Evolutionary conservation across 805 yeast genomes (phyloP), one percentile per base, ranked within the genome.

Genomic region (Cyberlindnera lachancei): DNA sequence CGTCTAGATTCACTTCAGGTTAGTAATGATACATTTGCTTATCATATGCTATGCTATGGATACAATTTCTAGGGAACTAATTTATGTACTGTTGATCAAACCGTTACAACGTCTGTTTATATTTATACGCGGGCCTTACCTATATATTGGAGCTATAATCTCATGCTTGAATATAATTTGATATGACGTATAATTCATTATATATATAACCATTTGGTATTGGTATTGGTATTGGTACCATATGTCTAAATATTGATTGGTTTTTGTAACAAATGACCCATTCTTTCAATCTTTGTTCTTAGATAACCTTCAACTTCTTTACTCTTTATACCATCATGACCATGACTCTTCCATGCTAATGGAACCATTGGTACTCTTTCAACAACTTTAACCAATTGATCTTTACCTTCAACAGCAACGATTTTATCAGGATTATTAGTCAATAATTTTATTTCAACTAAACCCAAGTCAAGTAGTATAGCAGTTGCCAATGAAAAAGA

Each of bases 281-380:
- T 92, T 48, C 95, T 70, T 57, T 90, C 95, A 33, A 90, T 83
- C 61, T 92, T 92, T 1, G 99, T 92, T 49, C 92, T 73, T 37
- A 92, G 63, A 51, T 92, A 92, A 2, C 95, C 95, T 47, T 92
- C 95, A 20, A 92, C 82, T 58, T 92, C 99, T 39, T 69, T 71
- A 22, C 88, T 74, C 43, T 79, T 69, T 38, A 92, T 81, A 6
- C 97, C 97, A 4, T 46, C 41, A 18, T 59, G 63, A 16, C 59
- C 50, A 21, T 51, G 46, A 34, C 66, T 35, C 29, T 33, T 64
- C 98, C 98, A 92, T 7, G 95, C 88, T 34, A 88, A 68, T 11
- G 99, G 99, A 4, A 92, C 73, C 99, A 92, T 92, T 23, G 99
- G 95, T 3, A 90, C 87, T 44, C 98, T 73, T 55, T 90, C 92